Evolutionary conservation across 192 early-diverging fungal species (phyloP).

Genomic region (Gaertneriomyces semiglobifer): DNA sequence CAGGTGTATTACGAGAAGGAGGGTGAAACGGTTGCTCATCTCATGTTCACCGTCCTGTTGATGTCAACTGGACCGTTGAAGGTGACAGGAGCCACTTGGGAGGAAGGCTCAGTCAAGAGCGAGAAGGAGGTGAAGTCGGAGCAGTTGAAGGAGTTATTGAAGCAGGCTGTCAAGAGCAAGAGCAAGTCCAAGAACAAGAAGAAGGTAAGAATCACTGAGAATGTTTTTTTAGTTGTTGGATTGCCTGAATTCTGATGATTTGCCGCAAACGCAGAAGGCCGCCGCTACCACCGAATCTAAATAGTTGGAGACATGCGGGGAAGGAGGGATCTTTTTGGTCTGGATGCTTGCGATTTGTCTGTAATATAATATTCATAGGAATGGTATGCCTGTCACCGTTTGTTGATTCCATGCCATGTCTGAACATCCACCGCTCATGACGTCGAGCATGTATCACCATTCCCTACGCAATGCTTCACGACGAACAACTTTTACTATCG

Average conservation of each 20-base stretch:
- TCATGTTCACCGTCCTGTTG: conserved; percentile 88
- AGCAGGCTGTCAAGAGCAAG: conserved; percentile 36
- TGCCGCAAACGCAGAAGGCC: not conserved
- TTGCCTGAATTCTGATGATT: not conserved
- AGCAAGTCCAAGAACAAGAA: conserved; percentile 48
- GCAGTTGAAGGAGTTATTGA: conserved; percentile 70
- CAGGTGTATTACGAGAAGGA: conserved; percentile 80
- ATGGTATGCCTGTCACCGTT: too few species aligned
- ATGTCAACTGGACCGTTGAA: conserved; percentile 82
- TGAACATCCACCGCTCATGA: too few species aligned
- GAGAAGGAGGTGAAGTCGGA: conserved; percentile 85
- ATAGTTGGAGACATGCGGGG: not conserved
- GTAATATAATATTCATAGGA: too few species aligned
- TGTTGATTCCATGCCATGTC: too few species aligned
- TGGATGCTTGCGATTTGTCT: not conserved
- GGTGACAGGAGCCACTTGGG: conserved; percentile 75
- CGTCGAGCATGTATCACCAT: too few species aligned
- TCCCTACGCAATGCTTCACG: too few species aligned
- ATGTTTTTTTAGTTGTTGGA: not conserved
- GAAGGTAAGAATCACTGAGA: conserved; percentile 6
- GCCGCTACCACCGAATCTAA: not conserved
- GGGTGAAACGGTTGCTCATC: conserved; percentile 78
- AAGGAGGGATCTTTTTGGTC: not conserved
- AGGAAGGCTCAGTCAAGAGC: conserved; percentile 71
- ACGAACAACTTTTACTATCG: too few species aligned